Evolutionary conservation across 768 basidiomycete genomes (phyloP), one percentile per base, ranked within the genome.

Genomic region (Infundibulicybe gibba): DNA sequence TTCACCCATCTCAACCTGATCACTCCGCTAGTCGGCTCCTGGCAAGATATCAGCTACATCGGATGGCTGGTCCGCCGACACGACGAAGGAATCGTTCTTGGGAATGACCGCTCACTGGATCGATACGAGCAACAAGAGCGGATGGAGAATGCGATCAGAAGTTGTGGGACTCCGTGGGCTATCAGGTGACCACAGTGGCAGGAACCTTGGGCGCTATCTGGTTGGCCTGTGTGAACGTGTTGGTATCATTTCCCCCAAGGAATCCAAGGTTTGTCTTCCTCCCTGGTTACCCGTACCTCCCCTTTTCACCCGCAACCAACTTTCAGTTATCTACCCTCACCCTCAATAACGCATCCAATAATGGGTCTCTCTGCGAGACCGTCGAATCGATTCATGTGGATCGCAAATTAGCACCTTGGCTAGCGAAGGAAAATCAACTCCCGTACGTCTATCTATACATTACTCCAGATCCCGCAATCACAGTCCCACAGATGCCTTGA

Each of bases 261-360:
- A 38, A 14, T 38, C 35, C 10, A 38, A 38, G 35, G 35, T 38
- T n/a, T 10, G 35, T 38, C 17, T 38, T 3, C 4, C 25, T 25
- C 25, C 8, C 25, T 25, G 3, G 25, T 25, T n/a, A n/a, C n/a
- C n/a, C n/a, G n/a, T n/a, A n/a, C n/a, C n/a, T n/a, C 25, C 25
- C 8, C 8, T 8, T 25, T 25, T 25, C 25, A 25, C 8, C 25
- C 25, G 8, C 25, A 8, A 25, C 25, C 25, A 4, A 8, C 19
- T 16, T 45, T 14, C 19, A 65, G 63, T 52, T 65, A 9, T 43
- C 48, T 20, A 49, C 45, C 15, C 38, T 53, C n/a, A 63, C 56
- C 0, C 41, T 55, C 11, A 58, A 64, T 45, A 65, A 64, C 35
- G 53, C 60, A 0, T 45, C 43, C 10, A 60, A 59, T 45, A 65